phyloP scores from a whole-genome alignment of 495 filamentous ascomycete genomes.

The Daldinia concentrica region DNA sequence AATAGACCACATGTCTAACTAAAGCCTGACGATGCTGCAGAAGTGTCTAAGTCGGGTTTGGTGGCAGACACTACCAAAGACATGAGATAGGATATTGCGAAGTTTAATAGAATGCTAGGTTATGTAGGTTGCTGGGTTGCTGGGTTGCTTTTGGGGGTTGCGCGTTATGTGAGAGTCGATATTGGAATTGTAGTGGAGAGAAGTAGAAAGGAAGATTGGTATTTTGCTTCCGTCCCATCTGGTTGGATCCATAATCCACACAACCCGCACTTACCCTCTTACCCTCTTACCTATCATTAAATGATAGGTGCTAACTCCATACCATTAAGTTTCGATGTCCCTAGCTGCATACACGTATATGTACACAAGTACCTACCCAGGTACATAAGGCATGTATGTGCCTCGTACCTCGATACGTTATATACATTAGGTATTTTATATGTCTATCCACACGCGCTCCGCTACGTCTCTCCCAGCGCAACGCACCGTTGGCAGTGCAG shows the following conservation, averaged over 20 bases:
- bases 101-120: conserved; percentile 1
- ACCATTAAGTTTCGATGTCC: neutral
- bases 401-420: neutral
- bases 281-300: neutral
- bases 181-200: conserved; percentile 36
- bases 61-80: conserved; percentile 21
- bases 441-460: neutral
- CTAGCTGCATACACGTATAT: neutral
- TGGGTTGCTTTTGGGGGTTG: conserved; percentile 8
- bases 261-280: conserved; percentile 6
- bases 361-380: neutral
- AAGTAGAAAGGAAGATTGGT: conserved; percentile 13
- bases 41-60: conserved; percentile 29
- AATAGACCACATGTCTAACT: conserved; percentile 30
- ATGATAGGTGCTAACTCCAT: neutral
- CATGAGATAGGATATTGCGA: conserved; percentile 20
- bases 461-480: conserved; percentile 6
- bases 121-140: neutral
- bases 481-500: conserved; percentile 27
- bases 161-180: conserved; percentile 23
- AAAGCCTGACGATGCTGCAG: conserved; percentile 29
- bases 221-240: conserved; percentile 31
- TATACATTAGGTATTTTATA: neutral
- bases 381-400: neutral
- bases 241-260: conserved; percentile 27